A percentile compares a stretch with the other conserved stretches of the same genome.
These are phyloP conservation scores for Suillus subluteus DNA, from an alignment of 768 basidiomycete species.

Conservation along the genomic window DNA sequence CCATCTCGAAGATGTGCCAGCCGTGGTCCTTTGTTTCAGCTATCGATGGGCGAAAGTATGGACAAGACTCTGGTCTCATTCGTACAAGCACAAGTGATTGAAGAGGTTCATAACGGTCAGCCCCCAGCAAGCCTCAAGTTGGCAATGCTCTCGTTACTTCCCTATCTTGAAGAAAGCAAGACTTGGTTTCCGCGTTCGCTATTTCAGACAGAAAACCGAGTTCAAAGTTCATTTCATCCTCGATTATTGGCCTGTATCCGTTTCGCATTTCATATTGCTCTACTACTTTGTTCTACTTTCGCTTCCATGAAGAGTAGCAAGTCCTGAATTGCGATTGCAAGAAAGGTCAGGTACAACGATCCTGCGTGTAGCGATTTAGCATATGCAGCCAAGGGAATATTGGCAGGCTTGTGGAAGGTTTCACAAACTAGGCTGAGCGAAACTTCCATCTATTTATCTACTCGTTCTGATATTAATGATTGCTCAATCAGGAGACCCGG, in stretches of 20 bases:
- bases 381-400: background rate
- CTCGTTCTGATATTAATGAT: constrained; percentile 2
- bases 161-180: constrained; percentile 46
- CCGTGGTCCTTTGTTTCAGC: constrained; percentile 31
- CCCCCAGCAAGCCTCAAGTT: constrained; percentile 45
- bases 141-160: constrained; percentile 50
- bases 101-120: constrained; percentile 47
- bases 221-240: constrained; percentile 67
- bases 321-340: constrained; percentile 41
- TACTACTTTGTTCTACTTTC: constrained; percentile 50
- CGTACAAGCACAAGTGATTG: constrained; percentile 41
- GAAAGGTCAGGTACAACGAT: constrained; percentile 36
- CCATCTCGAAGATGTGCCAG: constrained; percentile 17
- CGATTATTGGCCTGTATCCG: constrained; percentile 51
- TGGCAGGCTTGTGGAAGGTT: constrained; percentile 12
- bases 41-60: constrained; percentile 33
- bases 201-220: constrained; percentile 60
- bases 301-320: constrained; percentile 41
- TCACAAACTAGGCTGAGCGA: constrained; percentile 17
- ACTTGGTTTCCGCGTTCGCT: constrained; percentile 53
- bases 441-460: constrained; percentile 2
- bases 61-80: constrained; percentile 43
- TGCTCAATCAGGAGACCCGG: constrained; percentile 2
- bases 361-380: constrained; percentile 17
- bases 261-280: constrained; percentile 42